Percentiles rank a stretch among this genome's conserved stretches.
phyloP scores from a whole-genome alignment of 2,329 filamentous ascomycete species.

The Alternaria sp. region DNA sequence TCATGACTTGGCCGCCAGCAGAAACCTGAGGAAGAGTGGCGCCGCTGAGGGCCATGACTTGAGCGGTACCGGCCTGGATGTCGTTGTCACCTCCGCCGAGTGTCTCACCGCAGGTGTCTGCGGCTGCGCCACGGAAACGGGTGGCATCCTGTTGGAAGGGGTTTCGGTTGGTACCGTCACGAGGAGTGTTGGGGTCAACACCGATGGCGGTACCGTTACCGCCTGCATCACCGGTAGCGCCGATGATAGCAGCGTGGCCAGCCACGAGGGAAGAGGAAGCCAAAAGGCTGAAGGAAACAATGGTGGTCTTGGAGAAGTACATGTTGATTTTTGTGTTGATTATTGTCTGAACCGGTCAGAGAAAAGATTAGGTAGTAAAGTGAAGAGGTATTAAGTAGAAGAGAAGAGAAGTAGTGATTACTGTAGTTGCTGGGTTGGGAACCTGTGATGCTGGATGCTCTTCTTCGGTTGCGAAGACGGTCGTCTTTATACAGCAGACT shows the following conservation, averaged over 20 bases:
- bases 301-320: slow-evolving; percentile 52
- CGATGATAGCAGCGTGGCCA: slow-evolving; percentile 68
- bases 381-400: slow-evolving; percentile 35
- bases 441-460: slow-evolving; percentile 45
- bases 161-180: slow-evolving; percentile 66
- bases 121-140: slow-evolving; percentile 64
- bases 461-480: slow-evolving; percentile 27
- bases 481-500: slow-evolving; percentile 39
- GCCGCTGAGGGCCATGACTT: slow-evolving; percentile 67
- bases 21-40: slow-evolving; percentile 66
- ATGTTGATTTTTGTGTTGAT: slow-evolving; percentile 40
- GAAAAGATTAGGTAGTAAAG: slow-evolving; percentile 35
- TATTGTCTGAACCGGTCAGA: slow-evolving; percentile 50
- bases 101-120: slow-evolving; percentile 66
- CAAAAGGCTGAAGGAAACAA: slow-evolving; percentile 59
- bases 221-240: slow-evolving; percentile 65
- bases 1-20: slow-evolving; percentile 61
- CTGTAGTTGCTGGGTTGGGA: slow-evolving; percentile 45
- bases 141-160: slow-evolving; percentile 72
- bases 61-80: slow-evolving; percentile 63
- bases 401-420: slow-evolving; percentile 45
- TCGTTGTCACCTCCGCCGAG: slow-evolving; percentile 64
- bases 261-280: slow-evolving; percentile 64
- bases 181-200: slow-evolving; percentile 65
- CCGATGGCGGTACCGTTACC: slow-evolving; percentile 62